Conservation (phyloP, 2,329 filamentous ascomycete genomes). For the Leptographium galeiforme region DNA sequence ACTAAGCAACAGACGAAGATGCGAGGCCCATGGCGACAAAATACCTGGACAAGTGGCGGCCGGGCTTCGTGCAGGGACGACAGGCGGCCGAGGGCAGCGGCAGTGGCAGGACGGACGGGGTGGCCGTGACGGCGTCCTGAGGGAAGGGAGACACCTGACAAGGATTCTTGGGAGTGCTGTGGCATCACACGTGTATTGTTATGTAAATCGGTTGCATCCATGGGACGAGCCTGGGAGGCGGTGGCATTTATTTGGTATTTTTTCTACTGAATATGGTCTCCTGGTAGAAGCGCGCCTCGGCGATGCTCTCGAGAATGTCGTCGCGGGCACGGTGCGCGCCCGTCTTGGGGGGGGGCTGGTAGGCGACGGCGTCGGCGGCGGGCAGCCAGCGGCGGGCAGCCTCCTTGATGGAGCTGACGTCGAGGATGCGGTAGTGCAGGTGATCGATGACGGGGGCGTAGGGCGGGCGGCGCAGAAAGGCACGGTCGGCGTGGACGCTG, state of each 20-base stretch:
- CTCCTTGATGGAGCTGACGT: conserved; percentile 89
- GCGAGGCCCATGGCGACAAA: conserved; percentile 48
- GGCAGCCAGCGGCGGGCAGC: conserved; percentile 70
- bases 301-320: conserved; percentile 92
- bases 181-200: too few relatives aligned
- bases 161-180: too few relatives aligned
- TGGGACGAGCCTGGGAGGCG: not conserved
- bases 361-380: not conserved
- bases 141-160: not conserved
- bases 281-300: conserved; percentile 75
- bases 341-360: conserved; percentile 32
- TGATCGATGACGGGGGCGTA: conserved; percentile 62
- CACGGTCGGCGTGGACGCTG: conserved; percentile 78
- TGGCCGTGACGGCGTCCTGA: not conserved
- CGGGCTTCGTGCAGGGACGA: conserved; percentile 33
- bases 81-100: not conserved
- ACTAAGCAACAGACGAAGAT: conserved; percentile 37
- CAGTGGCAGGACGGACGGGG: not conserved
- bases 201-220: too few relatives aligned
- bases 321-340: conserved; percentile 69
- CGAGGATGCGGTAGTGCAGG: conserved; percentile 80
- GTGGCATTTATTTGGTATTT: too few relatives aligned
- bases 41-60: conserved; percentile 48
- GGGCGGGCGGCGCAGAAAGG: conserved; percentile 62
- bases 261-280: conserved; percentile 44